Evolutionary conservation across 2,329 filamentous ascomycete genomes (phyloP).

Genomic region (Sphaceloma murrayae): DNA sequence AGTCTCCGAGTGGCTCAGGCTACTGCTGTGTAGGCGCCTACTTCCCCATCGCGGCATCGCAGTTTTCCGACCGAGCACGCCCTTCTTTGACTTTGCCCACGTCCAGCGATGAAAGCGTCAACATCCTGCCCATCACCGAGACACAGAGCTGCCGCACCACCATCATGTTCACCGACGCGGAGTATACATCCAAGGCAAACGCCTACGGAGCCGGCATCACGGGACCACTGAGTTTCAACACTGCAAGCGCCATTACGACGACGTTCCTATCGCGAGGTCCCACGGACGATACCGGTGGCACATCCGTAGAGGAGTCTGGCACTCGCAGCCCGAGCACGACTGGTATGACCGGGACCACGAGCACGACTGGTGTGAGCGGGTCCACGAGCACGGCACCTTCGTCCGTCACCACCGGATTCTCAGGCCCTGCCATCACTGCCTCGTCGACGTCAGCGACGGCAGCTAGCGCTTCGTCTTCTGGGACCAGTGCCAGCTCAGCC

Average conservation of each 20-base stretch:
- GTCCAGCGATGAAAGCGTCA: slow-evolving; percentile 5
- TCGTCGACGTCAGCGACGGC: not conserved
- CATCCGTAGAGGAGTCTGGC: not conserved
- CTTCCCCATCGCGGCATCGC: slow-evolving; percentile 5
- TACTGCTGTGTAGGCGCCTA: slow-evolving; percentile 8
- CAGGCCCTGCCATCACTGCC: slow-evolving; percentile 4
- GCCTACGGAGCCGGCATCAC: slow-evolving; percentile 7
- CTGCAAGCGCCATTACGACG: not conserved
- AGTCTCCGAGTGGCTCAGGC: not conserved
- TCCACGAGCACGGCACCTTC: not conserved
- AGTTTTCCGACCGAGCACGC: slow-evolving; percentile 12
- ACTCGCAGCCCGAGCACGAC: not conserved
- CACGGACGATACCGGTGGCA: not conserved
- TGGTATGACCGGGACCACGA: not conserved
- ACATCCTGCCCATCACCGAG: slow-evolving; percentile 8
- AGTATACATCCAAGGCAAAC: slow-evolving; percentile 15
- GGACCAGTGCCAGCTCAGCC: slow-evolving; percentile 6
- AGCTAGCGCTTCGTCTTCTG: not conserved
- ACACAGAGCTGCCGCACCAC: slow-evolving; percentile 9
- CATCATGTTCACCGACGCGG: slow-evolving; percentile 14
- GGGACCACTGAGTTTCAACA: not conserved
- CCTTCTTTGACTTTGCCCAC: not conserved
- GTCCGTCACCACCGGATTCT: slow-evolving; percentile 3
- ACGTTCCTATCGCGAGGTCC: not conserved
- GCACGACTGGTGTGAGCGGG: not conserved